These are phyloP conservation scores for Cephaloascus albidus DNA, from an alignment of 805 yeast species.

Conservation along the genomic window DNA sequence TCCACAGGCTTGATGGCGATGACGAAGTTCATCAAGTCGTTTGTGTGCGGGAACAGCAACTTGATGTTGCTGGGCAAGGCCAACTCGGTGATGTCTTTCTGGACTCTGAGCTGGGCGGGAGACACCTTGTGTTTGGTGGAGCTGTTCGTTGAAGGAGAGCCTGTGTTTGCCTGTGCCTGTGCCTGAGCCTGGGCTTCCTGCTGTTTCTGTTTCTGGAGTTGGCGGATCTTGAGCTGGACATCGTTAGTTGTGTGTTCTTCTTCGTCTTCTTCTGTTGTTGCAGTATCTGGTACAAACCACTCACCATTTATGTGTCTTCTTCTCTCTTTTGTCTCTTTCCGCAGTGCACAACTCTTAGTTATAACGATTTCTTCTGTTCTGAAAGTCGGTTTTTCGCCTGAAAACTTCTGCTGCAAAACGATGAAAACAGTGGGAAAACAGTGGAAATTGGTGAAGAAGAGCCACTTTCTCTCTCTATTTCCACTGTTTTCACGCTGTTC, in stretches of 20 bases:
- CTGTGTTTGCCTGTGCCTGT: not conserved
- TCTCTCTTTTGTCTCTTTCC: too few relatives aligned
- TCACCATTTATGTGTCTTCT: too few relatives aligned
- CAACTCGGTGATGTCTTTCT: conserved; percentile 67
- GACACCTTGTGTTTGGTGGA: not conserved
- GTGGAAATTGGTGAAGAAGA: too few relatives aligned
- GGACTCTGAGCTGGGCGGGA: conserved; percentile 67
- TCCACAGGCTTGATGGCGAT: conserved; percentile 55
- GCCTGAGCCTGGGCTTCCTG: not conserved
- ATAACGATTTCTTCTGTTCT: too few relatives aligned
- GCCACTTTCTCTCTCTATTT: too few relatives aligned
- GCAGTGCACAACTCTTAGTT: too few relatives aligned
- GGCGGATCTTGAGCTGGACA: conserved; percentile 14
- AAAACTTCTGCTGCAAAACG: too few relatives aligned
- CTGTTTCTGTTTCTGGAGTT: conserved; percentile 11
- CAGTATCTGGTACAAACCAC: too few relatives aligned
- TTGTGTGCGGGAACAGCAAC: conserved; percentile 39
- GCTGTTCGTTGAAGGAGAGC: conserved; percentile 9
- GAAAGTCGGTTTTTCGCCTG: too few relatives aligned
- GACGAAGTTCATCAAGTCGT: conserved; percentile 52
- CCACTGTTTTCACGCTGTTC: too few relatives aligned
- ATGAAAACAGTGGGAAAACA: too few relatives aligned
- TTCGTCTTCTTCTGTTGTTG: too few relatives aligned
- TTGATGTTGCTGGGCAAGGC: conserved; percentile 50
- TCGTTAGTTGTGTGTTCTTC: conserved; percentile 2